phyloP scores from a whole-genome alignment of 106 monocot genomes.

The Xerophyta viscosa region DNA sequence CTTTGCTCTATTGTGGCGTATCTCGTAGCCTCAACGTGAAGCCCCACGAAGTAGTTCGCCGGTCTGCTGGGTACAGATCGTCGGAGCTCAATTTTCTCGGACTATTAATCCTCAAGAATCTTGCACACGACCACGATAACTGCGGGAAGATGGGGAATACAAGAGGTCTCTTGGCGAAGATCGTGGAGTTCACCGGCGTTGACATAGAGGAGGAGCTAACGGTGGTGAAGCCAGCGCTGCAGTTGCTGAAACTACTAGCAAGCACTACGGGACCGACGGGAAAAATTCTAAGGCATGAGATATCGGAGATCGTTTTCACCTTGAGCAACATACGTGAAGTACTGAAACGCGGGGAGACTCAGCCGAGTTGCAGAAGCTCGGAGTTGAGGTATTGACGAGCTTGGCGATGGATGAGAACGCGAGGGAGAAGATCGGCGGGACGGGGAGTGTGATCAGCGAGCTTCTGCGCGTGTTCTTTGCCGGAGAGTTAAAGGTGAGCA shows the following conservation, averaged over 20 bases:
- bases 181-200: slow-evolving; percentile 52
- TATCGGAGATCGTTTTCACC: slow-evolving; percentile 65
- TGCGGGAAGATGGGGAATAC: slow-evolving; percentile 72
- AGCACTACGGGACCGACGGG: slow-evolving; percentile 30
- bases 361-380: slow-evolving; percentile 40
- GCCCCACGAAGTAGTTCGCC: slow-evolving; percentile 1
- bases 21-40: background rate
- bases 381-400: slow-evolving; percentile 48
- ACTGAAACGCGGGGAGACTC: slow-evolving; percentile 24
- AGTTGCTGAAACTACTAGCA: slow-evolving; percentile 42
- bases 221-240: slow-evolving; percentile 37
- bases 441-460: slow-evolving; percentile 37
- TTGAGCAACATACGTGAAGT: slow-evolving; percentile 56
- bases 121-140: slow-evolving; percentile 65
- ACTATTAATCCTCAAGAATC: slow-evolving; percentile 64
- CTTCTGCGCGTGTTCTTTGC: slow-evolving; percentile 26
- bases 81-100: slow-evolving; percentile 44
- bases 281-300: slow-evolving; percentile 33
- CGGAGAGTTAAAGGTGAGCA: slow-evolving; percentile 7
- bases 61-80: slow-evolving; percentile 18
- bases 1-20: slow-evolving; percentile 41
- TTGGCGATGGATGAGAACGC: slow-evolving; percentile 54
- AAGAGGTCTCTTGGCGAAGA: slow-evolving; percentile 55
- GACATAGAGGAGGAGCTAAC: slow-evolving; percentile 14
- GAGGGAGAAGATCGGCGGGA: slow-evolving; percentile 45